Evolutionary conservation across 2,329 filamentous ascomycete genomes (phyloP), one percentile per base, ranked within the genome.

Genomic region (Didymosphaeria variabile): DNA sequence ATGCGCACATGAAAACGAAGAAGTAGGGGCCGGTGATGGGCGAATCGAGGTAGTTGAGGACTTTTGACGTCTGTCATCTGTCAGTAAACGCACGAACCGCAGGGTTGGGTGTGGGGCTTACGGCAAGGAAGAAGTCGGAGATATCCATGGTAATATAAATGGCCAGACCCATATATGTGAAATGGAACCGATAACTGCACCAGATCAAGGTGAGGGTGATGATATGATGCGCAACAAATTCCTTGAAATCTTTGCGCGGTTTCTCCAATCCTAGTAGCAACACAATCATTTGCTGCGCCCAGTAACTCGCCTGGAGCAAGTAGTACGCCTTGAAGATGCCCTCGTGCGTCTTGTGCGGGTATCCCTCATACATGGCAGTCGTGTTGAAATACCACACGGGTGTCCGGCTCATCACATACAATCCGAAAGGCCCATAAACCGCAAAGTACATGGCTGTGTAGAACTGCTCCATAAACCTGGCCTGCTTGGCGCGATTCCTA

Each of bases 361-460:
- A 97, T 19, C 83, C 84, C 78, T 94, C 92, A 79, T 96, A 97
- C 92, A 97, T 97, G 78, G 88, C 92, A 31, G 83, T 84, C 1
- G 92, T 95, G 81, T 96, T 94, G 85, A 97, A 97, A 79, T 97
- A 97, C 94, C 93, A 97, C 45, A 97, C 88, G 8, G 93, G 90
- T n/a, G 92, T 94, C 64, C 87, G 86, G 73, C 87, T 91, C 94
- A 98, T 97, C 76, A 97, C 91, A 76, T 91, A 97, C 72, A 97
- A 79, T 57, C 94, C 94, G 58, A 89, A 90, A 1, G 93, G 93
- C 1, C 93, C 93, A 59, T 96, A 89, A 60, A 95, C 77, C 47
- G 80, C 88, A 79, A 97, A 97, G 85, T 98, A 97, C 57, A 97
- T 83, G 29, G 93, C 94, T 1, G 94, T 97, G 81, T 98, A 98